A percentile compares a stretch with the other conserved stretches of the same genome.
These are phyloP conservation scores for Oryza australiensis DNA, from an alignment of 176 grass and related monocot species.

Conservation along the genomic window DNA sequence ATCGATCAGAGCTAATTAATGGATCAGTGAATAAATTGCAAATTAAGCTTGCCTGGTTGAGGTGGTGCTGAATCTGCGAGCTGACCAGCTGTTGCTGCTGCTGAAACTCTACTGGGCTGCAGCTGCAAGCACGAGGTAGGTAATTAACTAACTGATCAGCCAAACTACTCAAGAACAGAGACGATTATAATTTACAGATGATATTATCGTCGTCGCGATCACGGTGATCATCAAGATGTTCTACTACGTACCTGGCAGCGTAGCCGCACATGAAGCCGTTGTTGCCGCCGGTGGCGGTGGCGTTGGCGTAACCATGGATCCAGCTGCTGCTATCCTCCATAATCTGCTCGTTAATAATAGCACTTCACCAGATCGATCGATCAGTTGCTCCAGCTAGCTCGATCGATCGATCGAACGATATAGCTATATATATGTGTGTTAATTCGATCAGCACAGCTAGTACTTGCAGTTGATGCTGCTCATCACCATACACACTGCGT, in stretches of 20 bases:
- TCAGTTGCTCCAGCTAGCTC: background rate
- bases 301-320: slow-evolving; percentile 9
- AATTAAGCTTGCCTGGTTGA: slow-evolving; percentile 46
- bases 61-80: slow-evolving; percentile 33
- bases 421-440: background rate
- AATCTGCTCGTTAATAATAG: background rate
- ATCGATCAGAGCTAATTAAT: background rate
- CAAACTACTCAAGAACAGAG: background rate
- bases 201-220: background rate
- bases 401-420: background rate
- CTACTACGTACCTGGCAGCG: slow-evolving; percentile 29
- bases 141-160: background rate
- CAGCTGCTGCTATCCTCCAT: slow-evolving; percentile 42
- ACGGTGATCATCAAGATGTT: too few species aligned
- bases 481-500: background rate
- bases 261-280: slow-evolving; percentile 51
- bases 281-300: background rate
- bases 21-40: background rate
- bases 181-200: background rate
- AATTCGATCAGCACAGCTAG: background rate
- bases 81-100: slow-evolving; percentile 13
- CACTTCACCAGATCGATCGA: background rate
- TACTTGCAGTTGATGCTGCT: background rate
- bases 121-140: slow-evolving; percentile 3
- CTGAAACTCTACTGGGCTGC: slow-evolving; percentile 6